Evolutionary conservation across 495 filamentous ascomycete genomes (phyloP), one percentile per base, ranked within the genome.

Genomic region (Physcia stellaris): DNA sequence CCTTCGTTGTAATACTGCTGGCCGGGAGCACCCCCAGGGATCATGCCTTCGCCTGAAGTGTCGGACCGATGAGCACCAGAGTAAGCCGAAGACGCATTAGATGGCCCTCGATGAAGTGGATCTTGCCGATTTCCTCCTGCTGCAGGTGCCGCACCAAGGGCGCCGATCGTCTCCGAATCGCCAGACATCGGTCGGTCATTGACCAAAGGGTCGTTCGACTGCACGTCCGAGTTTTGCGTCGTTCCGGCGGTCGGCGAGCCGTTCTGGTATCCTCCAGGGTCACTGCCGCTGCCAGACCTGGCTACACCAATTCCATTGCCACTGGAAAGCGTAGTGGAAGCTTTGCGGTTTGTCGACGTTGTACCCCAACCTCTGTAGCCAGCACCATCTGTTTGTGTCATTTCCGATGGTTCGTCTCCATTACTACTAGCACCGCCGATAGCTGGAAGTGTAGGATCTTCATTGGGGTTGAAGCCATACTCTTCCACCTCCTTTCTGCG

Each of bases 311-410:
- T 61, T 41, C 73, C 74, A 48, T 63, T 61, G n/a, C 77, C 75
- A 41, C 85, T 86, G 15, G 83, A 88, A 39, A 94, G 67, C 27
- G 86, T 92, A 24, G 84, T 94, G 7, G 86, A 93, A 6, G 78
- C 69, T 53, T 95, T 93, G 27, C 86, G 71, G 15, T 71, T 73
- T 23, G 77, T 75, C n/a, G 82, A 84, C 15, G 79, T 83, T n/a
- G 83, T 82, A 24, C 90, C 90, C 90, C 90, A 98, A 42, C 90
- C 90, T 52, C 90, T 71, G 56, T 98, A 98, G 21, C 90, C 90
- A 6, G 73, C 66, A 19, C 62, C 64, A 41, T 68, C 73, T 40
- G 84, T 80, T 41, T 79, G 72, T 33, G 57, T 59, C 72, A 76
- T 77, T 50, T 86, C 79, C 50, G 77, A 83, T 32, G 64, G 57